A percentile compares a stretch with the other conserved stretches of the same genome.
Evolutionary conservation across 805 yeast species (phyloP).

Genomic region (Myxozyma udenii): DNA sequence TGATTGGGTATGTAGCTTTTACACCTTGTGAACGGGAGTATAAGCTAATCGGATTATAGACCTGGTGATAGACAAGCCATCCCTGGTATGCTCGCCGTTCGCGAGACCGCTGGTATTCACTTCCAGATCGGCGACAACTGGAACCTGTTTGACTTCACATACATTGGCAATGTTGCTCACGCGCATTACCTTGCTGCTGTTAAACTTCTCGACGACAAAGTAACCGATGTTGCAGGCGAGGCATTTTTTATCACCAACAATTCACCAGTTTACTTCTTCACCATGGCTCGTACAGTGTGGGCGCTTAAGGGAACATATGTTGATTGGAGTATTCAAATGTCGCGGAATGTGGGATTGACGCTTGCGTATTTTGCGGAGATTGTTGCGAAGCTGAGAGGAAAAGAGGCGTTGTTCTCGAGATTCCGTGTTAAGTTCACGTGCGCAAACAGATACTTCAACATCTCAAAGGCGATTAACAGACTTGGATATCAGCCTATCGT

Average conservation of each 20-base stretch:
- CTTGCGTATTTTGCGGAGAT: conserved; percentile 80
- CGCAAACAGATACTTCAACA: conserved; percentile 90
- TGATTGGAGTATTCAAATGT: conserved; percentile 61
- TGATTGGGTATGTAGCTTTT: conserved; percentile 61
- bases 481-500: conserved; percentile 81
- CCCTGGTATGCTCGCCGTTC: conserved; percentile 84
- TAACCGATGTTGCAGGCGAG: conserved; percentile 68
- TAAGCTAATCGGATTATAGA: background rate
- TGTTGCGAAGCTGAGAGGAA: conserved; percentile 65
- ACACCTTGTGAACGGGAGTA: background rate
- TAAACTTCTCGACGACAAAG: conserved; percentile 48
- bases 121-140: conserved; percentile 93
- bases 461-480: conserved; percentile 73
- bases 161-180: conserved; percentile 97
- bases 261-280: conserved; percentile 94
- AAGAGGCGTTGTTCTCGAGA: conserved; percentile 92
- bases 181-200: conserved; percentile 92
- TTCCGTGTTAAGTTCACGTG: conserved; percentile 90
- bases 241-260: conserved; percentile 90
- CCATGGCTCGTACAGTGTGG: conserved; percentile 95
- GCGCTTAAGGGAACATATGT: conserved; percentile 89
- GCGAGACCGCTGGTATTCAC: conserved; percentile 78
- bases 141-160: conserved; percentile 93
- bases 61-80: conserved; percentile 97
- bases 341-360: conserved; percentile 70